Base-by-base conservation (phyloP, 164 flowering plant genomes). In the Tetrastigma voinierianum region DNA sequence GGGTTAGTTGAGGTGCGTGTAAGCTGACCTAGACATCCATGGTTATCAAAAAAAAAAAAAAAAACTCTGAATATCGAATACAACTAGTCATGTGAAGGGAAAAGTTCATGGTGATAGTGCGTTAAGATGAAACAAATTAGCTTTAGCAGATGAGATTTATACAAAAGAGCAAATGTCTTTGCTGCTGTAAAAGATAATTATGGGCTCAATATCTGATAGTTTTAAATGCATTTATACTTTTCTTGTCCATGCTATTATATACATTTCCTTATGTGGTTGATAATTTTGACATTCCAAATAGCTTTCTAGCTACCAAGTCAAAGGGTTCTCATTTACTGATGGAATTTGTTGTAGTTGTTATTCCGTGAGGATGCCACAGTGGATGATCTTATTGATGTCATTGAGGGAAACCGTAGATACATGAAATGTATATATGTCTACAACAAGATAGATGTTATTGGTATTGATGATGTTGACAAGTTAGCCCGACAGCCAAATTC, bases 331-430 rank as follows among this genome's bases (percentile, higher is more conserved):
- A 46, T 18, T 52, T 11, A 32, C 7, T 32, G 40, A 32, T 69
- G 67, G 46, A 40, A 40, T 61, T 43, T 21, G 46, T 25, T 62
- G 57, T 44, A 96, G 99, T 61, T 96, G 16, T 80, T 96, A 60
- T 96, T 96, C 74, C 96, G 98, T 48, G 99, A 96, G 80, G 96
- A 96, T 90, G 96, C 99, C 49, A 91, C 99, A 9, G 99, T 96
- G 68, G 99, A 93, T 81, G 99, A 96, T 84, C 81, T 96, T 59
- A 96, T 96, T 25, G 99, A 96, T 89, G 98, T 96, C 62, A 91
- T 96, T 66, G 98, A 96, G 78, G 98, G 99, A 47, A 96, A 96
- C 64, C 96, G 99, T 18, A 93, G 91, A 77, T 96, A 96, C 80
- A 93, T 96, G 85, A 93, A 91, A 79, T 96, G 99, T 73, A 56